Evolutionary conservation across 1,284 basidiomycete genomes (phyloP).

Genomic region (Ustilago nuda): DNA sequence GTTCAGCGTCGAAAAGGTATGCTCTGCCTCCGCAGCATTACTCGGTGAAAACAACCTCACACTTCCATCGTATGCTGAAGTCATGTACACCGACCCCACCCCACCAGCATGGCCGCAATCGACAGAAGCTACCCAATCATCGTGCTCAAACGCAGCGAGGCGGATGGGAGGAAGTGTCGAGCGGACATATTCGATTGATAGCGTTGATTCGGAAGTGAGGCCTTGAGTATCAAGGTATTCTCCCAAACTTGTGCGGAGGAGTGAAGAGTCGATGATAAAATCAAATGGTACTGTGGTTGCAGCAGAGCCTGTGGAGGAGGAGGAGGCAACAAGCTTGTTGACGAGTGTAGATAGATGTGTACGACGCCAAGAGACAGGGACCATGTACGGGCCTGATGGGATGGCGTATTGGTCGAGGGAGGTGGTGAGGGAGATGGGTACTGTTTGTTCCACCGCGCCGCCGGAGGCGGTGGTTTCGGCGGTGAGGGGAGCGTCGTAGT

Average conservation of each 20-base stretch:
- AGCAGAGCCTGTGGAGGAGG: conserved; percentile 12
- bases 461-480: neutral
- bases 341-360: conserved; percentile 98
- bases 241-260: conserved; percentile 80
- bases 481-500: conserved; percentile 19
- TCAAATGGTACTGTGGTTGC: conserved; percentile 85
- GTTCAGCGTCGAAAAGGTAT: conserved; percentile 57
- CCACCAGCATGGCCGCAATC: conserved; percentile 68
- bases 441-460: conserved; percentile 24
- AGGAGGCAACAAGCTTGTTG: conserved; percentile 82
- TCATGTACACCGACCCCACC: conserved; percentile 62
- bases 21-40: conserved; percentile 39
- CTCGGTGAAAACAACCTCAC: conserved; percentile 59
- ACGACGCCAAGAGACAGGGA: conserved; percentile 88
- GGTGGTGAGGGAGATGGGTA: conserved; percentile 58
- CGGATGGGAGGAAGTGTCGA: conserved; percentile 89
- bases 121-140: conserved; percentile 93
- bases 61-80: conserved; percentile 68
- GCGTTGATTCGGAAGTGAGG: conserved; percentile 80
- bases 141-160: conserved; percentile 82
- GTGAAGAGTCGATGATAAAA: conserved; percentile 82
- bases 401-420: conserved; percentile 76
- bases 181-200: conserved; percentile 94
- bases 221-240: conserved; percentile 83
- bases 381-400: conserved; percentile 91